phyloP scores from a whole-genome alignment of 208 protist species.

The Porcisia deanei region DNA sequence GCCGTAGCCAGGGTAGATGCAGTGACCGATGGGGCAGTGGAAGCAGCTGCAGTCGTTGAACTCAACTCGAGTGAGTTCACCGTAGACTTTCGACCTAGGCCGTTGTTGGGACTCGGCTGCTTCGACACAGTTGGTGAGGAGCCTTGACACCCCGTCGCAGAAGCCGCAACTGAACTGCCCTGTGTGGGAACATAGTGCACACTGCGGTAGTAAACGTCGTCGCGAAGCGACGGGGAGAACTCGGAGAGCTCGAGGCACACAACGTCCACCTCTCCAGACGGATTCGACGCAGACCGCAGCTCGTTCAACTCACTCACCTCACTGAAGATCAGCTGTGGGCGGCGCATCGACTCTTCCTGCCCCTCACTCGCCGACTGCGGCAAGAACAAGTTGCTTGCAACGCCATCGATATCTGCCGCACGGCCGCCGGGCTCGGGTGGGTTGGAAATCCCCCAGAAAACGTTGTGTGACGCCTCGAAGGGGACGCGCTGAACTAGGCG shows the following conservation, averaged over 20 bases:
- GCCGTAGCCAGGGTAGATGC: not conserved
- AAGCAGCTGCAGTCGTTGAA: not conserved
- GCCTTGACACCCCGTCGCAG: not conserved
- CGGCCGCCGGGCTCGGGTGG: not conserved
- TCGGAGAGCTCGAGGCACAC: conserved; percentile 83
- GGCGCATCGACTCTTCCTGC: conserved; percentile 64
- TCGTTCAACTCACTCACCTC: conserved; percentile 66
- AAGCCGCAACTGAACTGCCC: not conserved
- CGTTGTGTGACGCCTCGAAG: conserved; percentile 68
- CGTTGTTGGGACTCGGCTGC: not conserved
- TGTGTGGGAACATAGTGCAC: conserved; percentile 70
- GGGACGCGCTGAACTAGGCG: conserved; percentile 60
- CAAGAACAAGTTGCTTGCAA: conserved; percentile 29
- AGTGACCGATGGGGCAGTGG: not conserved
- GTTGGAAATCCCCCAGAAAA: conserved; percentile 70
- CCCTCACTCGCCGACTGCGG: conserved; percentile 38
- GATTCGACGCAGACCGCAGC: conserved; percentile 25
- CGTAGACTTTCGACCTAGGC: conserved; percentile 16
- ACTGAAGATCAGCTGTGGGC: conserved; percentile 73
- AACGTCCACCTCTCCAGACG: conserved; percentile 49
- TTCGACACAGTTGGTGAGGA: not conserved
- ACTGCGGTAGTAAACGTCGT: conserved; percentile 89
- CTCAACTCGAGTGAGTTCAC: conserved; percentile 8
- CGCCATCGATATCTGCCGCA: conserved; percentile 14
- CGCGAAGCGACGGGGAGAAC: conserved; percentile 58